Evolutionary conservation across 2,329 filamentous ascomycete genomes (phyloP).

Genomic region (Diaporthe vexans): DNA sequence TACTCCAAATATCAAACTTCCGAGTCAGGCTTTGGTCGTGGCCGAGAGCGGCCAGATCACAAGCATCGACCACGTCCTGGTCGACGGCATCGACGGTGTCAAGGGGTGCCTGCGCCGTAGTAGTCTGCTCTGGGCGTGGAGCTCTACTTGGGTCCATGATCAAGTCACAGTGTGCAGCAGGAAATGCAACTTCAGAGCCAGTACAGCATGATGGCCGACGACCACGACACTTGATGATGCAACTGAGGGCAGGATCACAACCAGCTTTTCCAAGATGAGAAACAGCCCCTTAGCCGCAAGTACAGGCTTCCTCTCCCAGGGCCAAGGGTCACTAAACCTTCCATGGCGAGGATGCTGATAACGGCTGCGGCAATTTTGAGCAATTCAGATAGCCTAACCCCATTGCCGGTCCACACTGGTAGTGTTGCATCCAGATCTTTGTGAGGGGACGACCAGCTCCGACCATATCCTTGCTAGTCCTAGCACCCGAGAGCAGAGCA

Average conservation of each 20-base stretch:
- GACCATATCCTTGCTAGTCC: conserved; percentile 5
- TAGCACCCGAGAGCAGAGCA: neutral
- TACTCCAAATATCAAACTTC: conserved; percentile 68
- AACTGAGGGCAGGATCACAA: neutral
- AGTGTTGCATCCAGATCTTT: conserved; percentile 23
- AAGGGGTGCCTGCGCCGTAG: neutral
- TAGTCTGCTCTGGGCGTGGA: neutral
- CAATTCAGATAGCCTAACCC: neutral
- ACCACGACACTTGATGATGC: neutral
- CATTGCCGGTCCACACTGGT: conserved; percentile 2
- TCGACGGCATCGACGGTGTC: conserved; percentile 17
- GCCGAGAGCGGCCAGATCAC: conserved; percentile 57
- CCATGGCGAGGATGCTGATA: conserved; percentile 3
- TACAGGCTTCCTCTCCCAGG: neutral
- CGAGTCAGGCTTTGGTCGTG: conserved; percentile 56
- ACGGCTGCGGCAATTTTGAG: conserved; percentile 13
- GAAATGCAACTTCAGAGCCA: neutral
- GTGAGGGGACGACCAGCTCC: neutral
- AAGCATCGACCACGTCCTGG: conserved; percentile 49
- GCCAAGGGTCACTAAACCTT: neutral
- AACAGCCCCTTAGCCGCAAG: neutral
- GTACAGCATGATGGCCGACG: neutral
- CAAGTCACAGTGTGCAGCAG: too few species aligned
- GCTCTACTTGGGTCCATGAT: conserved; percentile 4
- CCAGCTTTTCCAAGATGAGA: neutral